Conservation (phyloP, 2,329 filamentous ascomycete species). For the Botrytis porri region DNA sequence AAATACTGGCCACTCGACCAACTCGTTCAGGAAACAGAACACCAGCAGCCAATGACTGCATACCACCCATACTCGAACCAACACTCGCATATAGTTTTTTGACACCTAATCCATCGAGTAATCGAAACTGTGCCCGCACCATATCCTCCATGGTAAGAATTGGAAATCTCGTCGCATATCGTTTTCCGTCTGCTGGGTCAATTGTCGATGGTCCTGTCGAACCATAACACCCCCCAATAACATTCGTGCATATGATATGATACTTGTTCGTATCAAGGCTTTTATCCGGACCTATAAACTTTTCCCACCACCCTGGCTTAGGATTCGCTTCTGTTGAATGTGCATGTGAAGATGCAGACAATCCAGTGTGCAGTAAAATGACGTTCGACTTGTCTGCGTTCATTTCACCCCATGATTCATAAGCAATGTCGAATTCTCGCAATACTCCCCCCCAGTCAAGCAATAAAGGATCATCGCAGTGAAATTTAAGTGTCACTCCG, state of each 20-base stretch:
- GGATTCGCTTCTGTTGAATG: slow-evolving; percentile 85
- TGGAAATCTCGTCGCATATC: slow-evolving; percentile 91
- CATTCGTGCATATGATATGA: slow-evolving; percentile 93
- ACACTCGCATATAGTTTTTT: slow-evolving; percentile 84
- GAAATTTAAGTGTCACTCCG: slow-evolving; percentile 76
- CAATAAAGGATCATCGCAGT: slow-evolving; percentile 69
- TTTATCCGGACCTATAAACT: slow-evolving; percentile 85
- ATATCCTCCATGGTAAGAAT: slow-evolving; percentile 96
- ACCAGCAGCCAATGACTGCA: slow-evolving; percentile 90
- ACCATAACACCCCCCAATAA: slow-evolving; percentile 92
- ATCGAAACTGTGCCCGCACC: slow-evolving; percentile 90
- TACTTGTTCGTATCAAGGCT: slow-evolving; percentile 89
- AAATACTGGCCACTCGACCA: slow-evolving; percentile 80
- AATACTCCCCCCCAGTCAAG: slow-evolving; percentile 96
- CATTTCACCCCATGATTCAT: slow-evolving; percentile 85
- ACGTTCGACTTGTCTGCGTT: slow-evolving; percentile 82
- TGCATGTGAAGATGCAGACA: slow-evolving; percentile 96
- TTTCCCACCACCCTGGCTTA: slow-evolving; percentile 97
- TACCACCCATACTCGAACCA: slow-evolving; percentile 95
- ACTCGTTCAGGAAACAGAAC: slow-evolving; percentile 80
- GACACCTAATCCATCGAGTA: slow-evolving; percentile 78
- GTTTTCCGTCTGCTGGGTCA: slow-evolving; percentile 82
- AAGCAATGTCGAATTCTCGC: slow-evolving; percentile 83
- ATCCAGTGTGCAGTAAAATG: slow-evolving; percentile 87
- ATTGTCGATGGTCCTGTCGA: slow-evolving; percentile 84